phyloP scores from a whole-genome alignment of 306 rosid genomes.

The Ochetophila trinervis region DNA sequence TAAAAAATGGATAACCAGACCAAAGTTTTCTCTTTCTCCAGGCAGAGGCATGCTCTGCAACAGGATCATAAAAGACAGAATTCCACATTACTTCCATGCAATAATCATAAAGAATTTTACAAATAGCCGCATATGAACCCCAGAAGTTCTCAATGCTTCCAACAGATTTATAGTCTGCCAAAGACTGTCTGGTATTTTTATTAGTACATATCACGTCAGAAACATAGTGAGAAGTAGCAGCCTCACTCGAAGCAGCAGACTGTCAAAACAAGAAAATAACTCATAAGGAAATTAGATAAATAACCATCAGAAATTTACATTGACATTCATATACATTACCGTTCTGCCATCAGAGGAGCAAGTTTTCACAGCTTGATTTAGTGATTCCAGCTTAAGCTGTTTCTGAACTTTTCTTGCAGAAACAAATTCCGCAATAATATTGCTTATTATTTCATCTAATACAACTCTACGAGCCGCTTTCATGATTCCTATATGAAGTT shows the following conservation, averaged over 20 bases:
- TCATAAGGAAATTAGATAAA: conserved; percentile 20
- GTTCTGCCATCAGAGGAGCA: conserved; percentile 29
- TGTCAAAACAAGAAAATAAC: conserved; percentile 40
- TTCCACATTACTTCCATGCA: conserved; percentile 89
- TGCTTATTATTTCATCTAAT: conserved; percentile 83
- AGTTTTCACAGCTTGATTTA: conserved; percentile 37
- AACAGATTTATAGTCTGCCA: conserved; percentile 43
- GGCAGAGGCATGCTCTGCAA: conserved; percentile 49
- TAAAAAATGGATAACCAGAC: conserved; percentile 42
- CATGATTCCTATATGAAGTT: conserved; percentile 66
- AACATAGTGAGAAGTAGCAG: conserved; percentile 19
- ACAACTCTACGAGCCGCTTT: conserved; percentile 85
- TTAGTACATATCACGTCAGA: conserved; percentile 28
- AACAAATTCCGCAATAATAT: conserved; percentile 63
- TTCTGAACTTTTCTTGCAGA: conserved; percentile 47
- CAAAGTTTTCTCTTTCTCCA: conserved; percentile 77
- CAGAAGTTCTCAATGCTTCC: conserved; percentile 77
- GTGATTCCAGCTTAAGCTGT: conserved; percentile 41
- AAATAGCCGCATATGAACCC: conserved; percentile 61
- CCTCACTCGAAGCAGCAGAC: conserved; percentile 41
- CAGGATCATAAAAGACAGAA: conserved; percentile 70
- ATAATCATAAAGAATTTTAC: conserved; percentile 58
- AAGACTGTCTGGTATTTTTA: conserved; percentile 32
- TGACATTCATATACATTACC: conserved; percentile 42
- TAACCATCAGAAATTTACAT: conserved; percentile 10